Conservation (phyloP, 495 filamentous ascomycete species). For the Immersiella caudata region DNA sequence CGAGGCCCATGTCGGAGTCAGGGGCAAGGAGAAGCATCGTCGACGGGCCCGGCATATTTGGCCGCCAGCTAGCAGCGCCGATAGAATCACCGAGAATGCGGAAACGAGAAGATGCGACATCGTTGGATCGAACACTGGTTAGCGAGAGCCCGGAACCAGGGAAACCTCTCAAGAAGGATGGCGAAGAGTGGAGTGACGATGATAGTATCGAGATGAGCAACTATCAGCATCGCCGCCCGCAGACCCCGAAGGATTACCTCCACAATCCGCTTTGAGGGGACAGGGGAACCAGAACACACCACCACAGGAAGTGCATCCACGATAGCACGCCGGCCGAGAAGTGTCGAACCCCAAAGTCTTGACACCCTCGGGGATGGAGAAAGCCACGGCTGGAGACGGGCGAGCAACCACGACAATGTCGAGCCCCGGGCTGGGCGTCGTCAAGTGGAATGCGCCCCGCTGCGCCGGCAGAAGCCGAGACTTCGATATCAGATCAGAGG, state of each 20-base stretch:
- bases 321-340: too few species aligned
- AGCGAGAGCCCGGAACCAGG: conserved; percentile 17
- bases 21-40: not conserved
- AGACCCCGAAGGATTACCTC: conserved; percentile 26
- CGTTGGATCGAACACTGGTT: conserved; percentile 20
- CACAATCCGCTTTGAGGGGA: conserved; percentile 7
- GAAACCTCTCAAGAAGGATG: not conserved
- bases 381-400: not conserved
- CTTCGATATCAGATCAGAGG: too few species aligned
- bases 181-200: conserved; percentile 24
- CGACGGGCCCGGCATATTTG: conserved; percentile 1
- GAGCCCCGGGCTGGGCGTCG: too few species aligned
- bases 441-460: too few species aligned
- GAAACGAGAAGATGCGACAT: not conserved
- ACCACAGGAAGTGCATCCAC: too few species aligned
- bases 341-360: too few species aligned
- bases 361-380: too few species aligned
- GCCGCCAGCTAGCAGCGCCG: not conserved
- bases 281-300: not conserved
- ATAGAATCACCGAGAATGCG: not conserved
- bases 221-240: conserved; percentile 23
- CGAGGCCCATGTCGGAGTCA: conserved; percentile 25
- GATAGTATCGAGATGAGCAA: conserved; percentile 32
- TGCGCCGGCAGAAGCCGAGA: too few species aligned
- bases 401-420: not conserved